Evolutionary conservation across 495 filamentous ascomycete species (phyloP).

Genomic region (Cryomyces antarcticus): DNA sequence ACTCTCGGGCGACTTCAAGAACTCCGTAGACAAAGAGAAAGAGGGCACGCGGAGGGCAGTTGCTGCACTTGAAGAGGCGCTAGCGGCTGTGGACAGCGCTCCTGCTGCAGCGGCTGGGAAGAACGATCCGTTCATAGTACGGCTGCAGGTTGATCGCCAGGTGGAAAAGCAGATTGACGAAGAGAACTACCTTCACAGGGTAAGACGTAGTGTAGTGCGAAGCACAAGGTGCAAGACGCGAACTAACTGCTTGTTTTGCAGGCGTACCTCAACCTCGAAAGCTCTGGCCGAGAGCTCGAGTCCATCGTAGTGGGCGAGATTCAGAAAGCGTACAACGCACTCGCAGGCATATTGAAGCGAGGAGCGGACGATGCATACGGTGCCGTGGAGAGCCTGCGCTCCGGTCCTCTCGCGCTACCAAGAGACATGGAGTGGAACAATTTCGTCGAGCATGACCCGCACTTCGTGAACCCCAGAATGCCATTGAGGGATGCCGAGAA

Average conservation of each 20-base stretch:
- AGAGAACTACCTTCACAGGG: constrained; percentile 89
- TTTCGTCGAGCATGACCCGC: constrained; percentile 66
- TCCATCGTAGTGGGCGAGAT: constrained; percentile 92
- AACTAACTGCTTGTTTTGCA: constrained; percentile 14
- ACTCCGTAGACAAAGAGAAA: constrained; percentile 63
- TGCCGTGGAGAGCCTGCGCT: constrained; percentile 62
- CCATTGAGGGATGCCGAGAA: constrained; percentile 59
- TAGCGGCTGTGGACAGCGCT: constrained; percentile 59
- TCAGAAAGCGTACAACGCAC: constrained; percentile 87
- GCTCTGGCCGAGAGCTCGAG: constrained; percentile 83
- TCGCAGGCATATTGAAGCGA: constrained; percentile 69
- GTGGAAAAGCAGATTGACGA: constrained; percentile 86
- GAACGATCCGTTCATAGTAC: constrained; percentile 75
- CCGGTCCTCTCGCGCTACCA: constrained; percentile 68
- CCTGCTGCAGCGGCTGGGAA: constrained; percentile 56
- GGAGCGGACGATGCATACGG: constrained; percentile 68
- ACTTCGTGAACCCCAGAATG: constrained; percentile 71
- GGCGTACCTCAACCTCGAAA: constrained; percentile 90
- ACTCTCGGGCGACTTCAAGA: constrained; percentile 85
- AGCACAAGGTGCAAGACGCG: background rate
- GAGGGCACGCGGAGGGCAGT: constrained; percentile 50
- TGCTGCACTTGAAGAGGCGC: constrained; percentile 55
- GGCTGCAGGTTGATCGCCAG: constrained; percentile 66
- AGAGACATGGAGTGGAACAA: constrained; percentile 78
- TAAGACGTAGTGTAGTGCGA: constrained; percentile 19